These are phyloP conservation scores for Protoeuglena noctilucae DNA, from an alignment of 139 green algal species.

Conservation along the genomic window DNA sequence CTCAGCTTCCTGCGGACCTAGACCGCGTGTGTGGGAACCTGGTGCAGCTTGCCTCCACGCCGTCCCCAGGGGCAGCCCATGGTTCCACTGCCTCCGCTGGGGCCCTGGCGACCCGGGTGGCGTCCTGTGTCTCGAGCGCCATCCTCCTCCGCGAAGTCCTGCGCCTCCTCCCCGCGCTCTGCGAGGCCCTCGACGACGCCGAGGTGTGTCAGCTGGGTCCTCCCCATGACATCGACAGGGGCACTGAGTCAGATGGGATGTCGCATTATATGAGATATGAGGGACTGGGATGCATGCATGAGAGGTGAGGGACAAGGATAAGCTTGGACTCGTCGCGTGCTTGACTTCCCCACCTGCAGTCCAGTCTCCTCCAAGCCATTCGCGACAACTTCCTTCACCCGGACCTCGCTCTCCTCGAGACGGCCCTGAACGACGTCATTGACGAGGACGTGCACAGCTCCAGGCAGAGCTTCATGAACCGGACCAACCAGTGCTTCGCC, in stretches of 20 bases:
- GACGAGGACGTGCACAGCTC: conserved; percentile 21
- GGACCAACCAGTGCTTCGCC: conserved; percentile 53
- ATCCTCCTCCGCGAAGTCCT: conserved; percentile 36
- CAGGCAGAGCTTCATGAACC: conserved; percentile 18
- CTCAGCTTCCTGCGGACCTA: conserved; percentile 29
- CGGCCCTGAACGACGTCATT: no score
- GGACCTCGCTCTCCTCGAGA: conserved; percentile 8
- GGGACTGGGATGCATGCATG: no score
- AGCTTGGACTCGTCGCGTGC: no score
- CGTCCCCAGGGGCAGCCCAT: not conserved
- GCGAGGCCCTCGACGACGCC: conserved; percentile 14
- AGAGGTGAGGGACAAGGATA: no score
- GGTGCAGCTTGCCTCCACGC: conserved; percentile 2
- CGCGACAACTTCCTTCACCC: conserved; percentile 3
- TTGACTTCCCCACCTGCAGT: no score
- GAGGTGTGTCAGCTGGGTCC: conserved; percentile 4
- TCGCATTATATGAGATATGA: no score
- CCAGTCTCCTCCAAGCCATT: conserved; percentile 3
- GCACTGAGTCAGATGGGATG: no score
- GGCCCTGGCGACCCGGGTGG: conserved; percentile 16
- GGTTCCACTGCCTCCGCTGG: not conserved
- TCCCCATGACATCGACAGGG: not conserved
- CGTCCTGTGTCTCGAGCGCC: conserved; percentile 21
- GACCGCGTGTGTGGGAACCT: conserved; percentile 36
- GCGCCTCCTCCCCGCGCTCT: conserved; percentile 20